Evolutionary conservation across 441 rosid species (phyloP), one percentile per base, ranked within the genome.

Genomic region (Jatropha podagrica): DNA sequence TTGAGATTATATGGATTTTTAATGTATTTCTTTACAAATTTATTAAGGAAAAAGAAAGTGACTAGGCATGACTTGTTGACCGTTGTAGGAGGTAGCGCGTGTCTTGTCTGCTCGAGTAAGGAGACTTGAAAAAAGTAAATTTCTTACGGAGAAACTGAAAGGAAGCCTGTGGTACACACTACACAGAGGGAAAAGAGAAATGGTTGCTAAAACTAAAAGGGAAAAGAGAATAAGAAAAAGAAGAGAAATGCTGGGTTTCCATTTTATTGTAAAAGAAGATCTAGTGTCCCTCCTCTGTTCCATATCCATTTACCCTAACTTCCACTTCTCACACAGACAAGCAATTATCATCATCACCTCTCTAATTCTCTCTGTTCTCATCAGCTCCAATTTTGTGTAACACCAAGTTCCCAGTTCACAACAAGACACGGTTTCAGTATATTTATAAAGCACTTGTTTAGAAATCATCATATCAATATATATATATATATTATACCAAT

Each of bases 221-320:
- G 72, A 74, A 72, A 77, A 77, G 52, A 76, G 74, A 79, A 85
- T 38, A 63, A 74, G 42, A 63, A 65, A 32, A 62, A 44, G 64
- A 69, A 3, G 69, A 79, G 75, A 74, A 78, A 68, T 8, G 7
- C 62, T 54, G 72, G 51, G 52, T 82, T 85, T 82, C 87, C 78
- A 81, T 82, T 87, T 77, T 83, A 55, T 78, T 81, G 81, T 71
- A 83, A 82, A 78, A 62, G 44, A 76, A 76, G 75, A 80, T 79
- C 76, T 78, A 78, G 48, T 73, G 41, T 76, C 69, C 63, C 32
- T 62, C 49, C 69, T 78, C 78, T 70, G 80, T 42, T 69, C 49
- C 71, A 40, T 76, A 68, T 78, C 61, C 75, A 67, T 76, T 60
- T 76, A 49, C 52, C 66, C n/a, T n/a, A 81, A 79, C 79, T 77